Percentiles rank a stretch among this genome's conserved stretches.
Evolutionary conservation across 2,329 filamentous ascomycete species (phyloP).

Genomic region (Fusarium citri): DNA sequence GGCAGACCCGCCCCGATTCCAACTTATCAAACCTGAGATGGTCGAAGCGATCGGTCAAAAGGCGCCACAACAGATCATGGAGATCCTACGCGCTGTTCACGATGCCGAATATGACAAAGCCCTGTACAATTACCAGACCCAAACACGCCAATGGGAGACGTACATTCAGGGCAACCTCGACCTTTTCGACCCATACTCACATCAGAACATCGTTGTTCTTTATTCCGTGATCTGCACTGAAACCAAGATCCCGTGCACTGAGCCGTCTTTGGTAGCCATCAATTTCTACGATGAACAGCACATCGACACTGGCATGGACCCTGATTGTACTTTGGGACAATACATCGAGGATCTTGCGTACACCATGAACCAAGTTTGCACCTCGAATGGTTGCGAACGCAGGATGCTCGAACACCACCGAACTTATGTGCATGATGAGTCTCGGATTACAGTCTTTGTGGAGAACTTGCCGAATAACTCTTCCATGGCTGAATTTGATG

Average conservation of each 20-base stretch:
- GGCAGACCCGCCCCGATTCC: slow-evolving; percentile 76
- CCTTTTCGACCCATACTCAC: slow-evolving; percentile 92
- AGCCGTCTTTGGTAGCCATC: slow-evolving; percentile 89
- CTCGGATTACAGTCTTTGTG: slow-evolving; percentile 90
- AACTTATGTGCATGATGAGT: slow-evolving; percentile 96
- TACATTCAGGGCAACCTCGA: slow-evolving; percentile 90
- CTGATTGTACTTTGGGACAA: slow-evolving; percentile 92
- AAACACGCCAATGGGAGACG: slow-evolving; percentile 95
- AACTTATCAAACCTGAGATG: slow-evolving; percentile 95
- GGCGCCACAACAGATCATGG: slow-evolving; percentile 87
- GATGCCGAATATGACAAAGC: slow-evolving; percentile 98
- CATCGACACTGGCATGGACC: slow-evolving; percentile 75
- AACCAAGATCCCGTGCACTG: slow-evolving; percentile 92
- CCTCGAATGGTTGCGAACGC: slow-evolving; percentile 85
- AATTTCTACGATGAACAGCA: slow-evolving; percentile 96
- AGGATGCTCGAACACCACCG: slow-evolving; percentile 93
- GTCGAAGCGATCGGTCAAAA: slow-evolving; percentile 84
- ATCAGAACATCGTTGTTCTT: slow-evolving; percentile 95
- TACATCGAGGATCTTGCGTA: slow-evolving; percentile 93
- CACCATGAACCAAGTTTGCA: slow-evolving; percentile 80
- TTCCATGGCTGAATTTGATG: slow-evolving; percentile 60
- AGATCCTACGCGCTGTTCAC: slow-evolving; percentile 93
- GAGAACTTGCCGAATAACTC: slow-evolving; percentile 66
- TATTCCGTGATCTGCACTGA: slow-evolving; percentile 94
- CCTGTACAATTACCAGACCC: slow-evolving; percentile 90